A percentile compares a stretch with the other conserved stretches of the same genome.
Conservation (phyloP, 1,284 basidiomycete genomes). For the Apiotrichum laibachii region DNA sequence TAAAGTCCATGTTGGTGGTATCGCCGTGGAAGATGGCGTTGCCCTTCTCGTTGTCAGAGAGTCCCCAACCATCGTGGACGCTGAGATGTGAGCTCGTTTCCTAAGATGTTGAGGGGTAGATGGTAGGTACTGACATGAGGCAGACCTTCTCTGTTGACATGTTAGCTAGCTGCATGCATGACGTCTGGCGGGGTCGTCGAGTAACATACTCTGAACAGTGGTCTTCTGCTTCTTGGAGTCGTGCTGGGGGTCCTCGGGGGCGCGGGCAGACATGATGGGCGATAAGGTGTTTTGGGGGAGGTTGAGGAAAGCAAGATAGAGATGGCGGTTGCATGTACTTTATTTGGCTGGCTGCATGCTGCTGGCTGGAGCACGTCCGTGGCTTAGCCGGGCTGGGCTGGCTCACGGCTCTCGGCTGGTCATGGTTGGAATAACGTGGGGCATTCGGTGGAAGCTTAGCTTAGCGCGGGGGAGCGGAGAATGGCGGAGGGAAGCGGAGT, state of each 20-base stretch:
- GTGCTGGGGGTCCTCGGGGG: constrained; percentile 19
- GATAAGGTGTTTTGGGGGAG: neutral
- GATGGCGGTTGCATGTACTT: neutral
- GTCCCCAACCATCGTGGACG: constrained; percentile 92
- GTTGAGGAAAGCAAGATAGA: neutral
- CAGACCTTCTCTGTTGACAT: constrained; percentile 70
- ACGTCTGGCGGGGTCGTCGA: neutral
- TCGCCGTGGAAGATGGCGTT: constrained; percentile 79
- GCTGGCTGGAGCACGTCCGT: too few relatives aligned
- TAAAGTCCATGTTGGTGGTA: constrained; percentile 82
- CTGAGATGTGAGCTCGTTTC: constrained; percentile 50
- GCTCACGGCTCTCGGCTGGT: too few relatives aligned
- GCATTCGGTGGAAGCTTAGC: too few relatives aligned
- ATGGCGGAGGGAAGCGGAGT: too few relatives aligned
- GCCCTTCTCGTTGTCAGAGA: constrained; percentile 68
- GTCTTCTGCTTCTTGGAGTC: constrained; percentile 28
- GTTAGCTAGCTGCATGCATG: constrained; percentile 6
- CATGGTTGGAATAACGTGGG: too few relatives aligned
- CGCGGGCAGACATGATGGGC: constrained; percentile 20
- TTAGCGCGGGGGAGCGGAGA: too few relatives aligned
- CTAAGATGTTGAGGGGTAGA: neutral
- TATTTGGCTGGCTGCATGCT: too few relatives aligned
- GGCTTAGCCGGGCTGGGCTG: too few relatives aligned
- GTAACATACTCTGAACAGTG: constrained; percentile 16
- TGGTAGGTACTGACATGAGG: constrained; percentile 63